phyloP scores from a whole-genome alignment of 495 filamentous ascomycete species.

The Apodospora peruviana region DNA sequence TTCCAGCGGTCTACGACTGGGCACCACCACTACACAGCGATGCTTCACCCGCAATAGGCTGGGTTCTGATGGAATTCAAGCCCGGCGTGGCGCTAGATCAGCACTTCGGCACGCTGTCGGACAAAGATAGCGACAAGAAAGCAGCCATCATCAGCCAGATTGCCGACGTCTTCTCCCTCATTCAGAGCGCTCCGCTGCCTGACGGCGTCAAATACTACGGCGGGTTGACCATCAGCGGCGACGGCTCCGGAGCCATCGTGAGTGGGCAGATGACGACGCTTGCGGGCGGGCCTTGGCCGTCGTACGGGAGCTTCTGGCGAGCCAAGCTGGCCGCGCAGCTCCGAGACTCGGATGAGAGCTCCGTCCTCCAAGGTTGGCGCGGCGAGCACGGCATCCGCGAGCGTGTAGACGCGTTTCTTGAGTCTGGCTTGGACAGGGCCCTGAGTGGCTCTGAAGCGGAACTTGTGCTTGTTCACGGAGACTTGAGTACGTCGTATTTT shows the following conservation, averaged over 20 bases:
- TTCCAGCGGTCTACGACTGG: constrained; percentile 6
- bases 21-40: neutral
- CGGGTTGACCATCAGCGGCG: neutral
- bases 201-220: neutral
- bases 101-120: neutral
- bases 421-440: neutral
- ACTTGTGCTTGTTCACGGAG: constrained; percentile 1
- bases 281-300: constrained; percentile 2
- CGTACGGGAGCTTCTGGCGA: neutral
- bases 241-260: neutral
- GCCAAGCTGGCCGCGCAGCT: neutral
- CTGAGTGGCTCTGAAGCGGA: neutral
- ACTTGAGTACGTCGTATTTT: neutral
- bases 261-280: constrained; percentile 3
- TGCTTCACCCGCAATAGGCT: constrained; percentile 2
- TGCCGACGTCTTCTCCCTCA: neutral
- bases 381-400: constrained; percentile 4
- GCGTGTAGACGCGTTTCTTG: constrained; percentile 3
- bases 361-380: constrained; percentile 3
- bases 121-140: constrained; percentile 1
- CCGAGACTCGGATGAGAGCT: neutral
- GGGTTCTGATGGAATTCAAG: constrained; percentile 5
- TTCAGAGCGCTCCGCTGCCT: neutral
- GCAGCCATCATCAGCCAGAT: neutral
- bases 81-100: neutral